Evolutionary conservation across 129 eudicot genomes (phyloP).

Genomic region (Ambrosia trifida): DNA sequence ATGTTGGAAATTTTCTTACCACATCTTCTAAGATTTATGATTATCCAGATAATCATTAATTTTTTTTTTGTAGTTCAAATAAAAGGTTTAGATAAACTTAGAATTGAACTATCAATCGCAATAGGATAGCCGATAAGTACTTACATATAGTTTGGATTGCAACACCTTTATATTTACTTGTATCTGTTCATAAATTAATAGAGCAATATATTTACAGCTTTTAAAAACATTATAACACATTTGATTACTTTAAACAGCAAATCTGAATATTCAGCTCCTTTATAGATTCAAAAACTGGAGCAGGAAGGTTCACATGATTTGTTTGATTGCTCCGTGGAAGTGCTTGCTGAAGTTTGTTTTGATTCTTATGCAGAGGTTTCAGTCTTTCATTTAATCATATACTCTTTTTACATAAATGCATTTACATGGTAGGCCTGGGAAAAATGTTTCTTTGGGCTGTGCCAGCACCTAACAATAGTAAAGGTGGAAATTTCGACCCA

Average conservation of each 20-base stretch:
- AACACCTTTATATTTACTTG: not conserved
- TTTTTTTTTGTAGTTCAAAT: not conserved
- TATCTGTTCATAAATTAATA: constrained; percentile 1
- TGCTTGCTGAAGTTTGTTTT: constrained; percentile 58
- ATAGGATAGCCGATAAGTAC: not conserved
- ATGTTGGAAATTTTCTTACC: constrained; percentile 6
- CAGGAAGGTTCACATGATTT: constrained; percentile 46
- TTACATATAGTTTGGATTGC: not conserved
- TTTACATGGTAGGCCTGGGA: constrained; percentile 14
- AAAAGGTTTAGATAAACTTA: not conserved
- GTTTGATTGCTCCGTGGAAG: constrained; percentile 77
- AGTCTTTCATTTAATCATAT: constrained; percentile 17
- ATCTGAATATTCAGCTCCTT: constrained; percentile 35
- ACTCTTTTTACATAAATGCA: not conserved
- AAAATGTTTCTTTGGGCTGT: constrained; percentile 9
- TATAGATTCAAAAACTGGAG: constrained; percentile 56
- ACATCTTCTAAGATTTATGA: not conserved
- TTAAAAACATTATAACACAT: not conserved
- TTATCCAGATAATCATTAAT: not conserved
- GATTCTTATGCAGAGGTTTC: constrained; percentile 52
- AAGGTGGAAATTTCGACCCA: not conserved
- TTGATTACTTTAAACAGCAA: constrained; percentile 23
- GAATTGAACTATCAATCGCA: not conserved
- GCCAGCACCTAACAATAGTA: not conserved
- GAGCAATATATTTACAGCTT: not conserved